phyloP scores from a whole-genome alignment of 2,329 filamentous ascomycete genomes.

The Pyrenochaeta sp. region DNA sequence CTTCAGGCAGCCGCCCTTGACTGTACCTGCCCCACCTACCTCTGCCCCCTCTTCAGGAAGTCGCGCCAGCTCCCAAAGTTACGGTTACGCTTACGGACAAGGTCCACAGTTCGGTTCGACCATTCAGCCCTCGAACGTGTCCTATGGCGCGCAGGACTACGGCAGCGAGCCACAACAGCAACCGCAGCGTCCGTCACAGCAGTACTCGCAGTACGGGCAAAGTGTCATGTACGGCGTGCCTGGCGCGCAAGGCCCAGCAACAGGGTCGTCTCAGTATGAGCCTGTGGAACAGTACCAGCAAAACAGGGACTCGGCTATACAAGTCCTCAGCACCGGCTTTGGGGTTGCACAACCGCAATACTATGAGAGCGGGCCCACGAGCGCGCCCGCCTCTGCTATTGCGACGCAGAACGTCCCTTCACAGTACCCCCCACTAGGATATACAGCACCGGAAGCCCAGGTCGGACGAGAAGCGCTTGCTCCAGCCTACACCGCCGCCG shows the following conservation, averaged over 20 bases:
- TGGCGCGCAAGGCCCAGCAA: constrained; percentile 43
- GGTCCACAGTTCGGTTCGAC: constrained; percentile 65
- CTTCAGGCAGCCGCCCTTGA: constrained; percentile 57
- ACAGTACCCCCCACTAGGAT: constrained; percentile 65
- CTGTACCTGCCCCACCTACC: constrained; percentile 53
- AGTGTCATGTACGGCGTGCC: constrained; percentile 82
- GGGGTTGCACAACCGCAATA: constrained; percentile 70
- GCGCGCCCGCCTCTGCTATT: constrained; percentile 65
- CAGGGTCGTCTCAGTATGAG: constrained; percentile 74
- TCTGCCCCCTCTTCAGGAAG: constrained; percentile 51
- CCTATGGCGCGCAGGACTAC: constrained; percentile 72
- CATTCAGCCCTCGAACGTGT: constrained; percentile 58
- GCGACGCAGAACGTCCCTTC: constrained; percentile 71
- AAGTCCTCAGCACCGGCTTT: constrained; percentile 75
- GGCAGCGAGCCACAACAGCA: constrained; percentile 64
- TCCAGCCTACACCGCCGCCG: constrained; percentile 59
- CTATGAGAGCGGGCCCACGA: constrained; percentile 71
- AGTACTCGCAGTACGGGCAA: constrained; percentile 64
- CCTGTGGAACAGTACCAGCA: constrained; percentile 79
- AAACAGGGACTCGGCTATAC: constrained; percentile 71
- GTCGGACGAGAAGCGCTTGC: constrained; percentile 59
- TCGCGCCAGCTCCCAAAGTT: constrained; percentile 52
- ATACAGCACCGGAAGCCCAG: constrained; percentile 70
- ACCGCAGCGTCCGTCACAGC: constrained; percentile 62
- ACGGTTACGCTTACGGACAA: constrained; percentile 64